phyloP scores from a whole-genome alignment of 768 basidiomycete species.

The Russula brevipes region DNA sequence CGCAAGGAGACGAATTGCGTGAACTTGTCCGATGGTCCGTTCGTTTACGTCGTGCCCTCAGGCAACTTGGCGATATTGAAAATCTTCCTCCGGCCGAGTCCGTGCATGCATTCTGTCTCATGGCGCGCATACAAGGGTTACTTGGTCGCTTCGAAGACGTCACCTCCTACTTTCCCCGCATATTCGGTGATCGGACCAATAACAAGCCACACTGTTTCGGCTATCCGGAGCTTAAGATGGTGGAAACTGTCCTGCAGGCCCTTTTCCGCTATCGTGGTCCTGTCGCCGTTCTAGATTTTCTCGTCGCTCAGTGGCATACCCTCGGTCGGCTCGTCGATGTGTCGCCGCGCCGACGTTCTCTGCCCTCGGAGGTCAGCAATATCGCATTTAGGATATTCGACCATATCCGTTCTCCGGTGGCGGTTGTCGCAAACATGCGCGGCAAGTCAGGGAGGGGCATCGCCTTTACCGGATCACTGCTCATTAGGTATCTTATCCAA shows the following conservation, averaged over 20 bases:
- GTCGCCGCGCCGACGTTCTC: neutral
- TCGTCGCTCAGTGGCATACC: conserved; percentile 15
- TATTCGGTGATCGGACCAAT: neutral
- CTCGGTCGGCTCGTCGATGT: conserved; percentile 12
- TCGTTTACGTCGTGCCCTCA: conserved; percentile 16
- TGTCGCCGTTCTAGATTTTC: conserved; percentile 17
- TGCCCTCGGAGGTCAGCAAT: neutral
- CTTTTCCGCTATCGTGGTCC: conserved; percentile 14
- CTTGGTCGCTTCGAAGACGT: conserved; percentile 18
- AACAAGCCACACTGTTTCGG: neutral
- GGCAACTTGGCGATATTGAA: conserved; percentile 3
- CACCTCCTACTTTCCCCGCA: neutral
- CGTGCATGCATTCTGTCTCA: conserved; percentile 15
- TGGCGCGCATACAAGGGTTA: conserved; percentile 17
- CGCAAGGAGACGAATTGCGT: conserved; percentile 7
- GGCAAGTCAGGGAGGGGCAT: neutral
- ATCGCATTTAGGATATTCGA: conserved; percentile 16
- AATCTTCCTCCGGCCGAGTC: neutral
- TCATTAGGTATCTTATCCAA: conserved; percentile 17
- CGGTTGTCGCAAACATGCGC: conserved; percentile 6
- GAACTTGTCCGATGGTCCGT: conserved; percentile 18
- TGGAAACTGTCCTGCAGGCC: conserved; percentile 14
- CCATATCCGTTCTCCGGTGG: conserved; percentile 12
- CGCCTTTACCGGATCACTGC: conserved; percentile 6
- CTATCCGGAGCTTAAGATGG: conserved; percentile 9